Evolutionary conservation across 2,329 filamentous ascomycete genomes (phyloP).

Genomic region (Ustilaginoidea virens): DNA sequence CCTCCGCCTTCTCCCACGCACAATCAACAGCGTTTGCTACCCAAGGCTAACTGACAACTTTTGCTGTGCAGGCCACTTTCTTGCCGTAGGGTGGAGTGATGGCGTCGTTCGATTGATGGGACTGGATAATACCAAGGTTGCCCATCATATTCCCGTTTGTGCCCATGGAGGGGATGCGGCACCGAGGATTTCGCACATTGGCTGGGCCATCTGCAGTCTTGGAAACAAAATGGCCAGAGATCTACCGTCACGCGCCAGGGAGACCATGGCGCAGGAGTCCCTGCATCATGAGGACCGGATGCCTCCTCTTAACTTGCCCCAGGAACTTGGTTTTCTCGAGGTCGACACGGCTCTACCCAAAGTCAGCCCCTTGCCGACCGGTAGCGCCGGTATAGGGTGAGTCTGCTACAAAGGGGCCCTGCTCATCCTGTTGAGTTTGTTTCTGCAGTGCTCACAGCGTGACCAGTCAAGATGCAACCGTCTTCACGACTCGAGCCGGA

Average conservation of each 20-base stretch:
- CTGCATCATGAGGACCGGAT: conserved; percentile 5
- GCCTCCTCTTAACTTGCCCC: conserved; percentile 42
- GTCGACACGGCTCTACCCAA: conserved; percentile 63
- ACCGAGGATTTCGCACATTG: conserved; percentile 33
- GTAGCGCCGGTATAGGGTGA: conserved; percentile 47
- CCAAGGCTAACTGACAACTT: neutral
- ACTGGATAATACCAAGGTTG: conserved; percentile 65
- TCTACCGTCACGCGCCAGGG: conserved; percentile 5
- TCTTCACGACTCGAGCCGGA: conserved; percentile 55
- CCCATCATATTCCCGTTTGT: conserved; percentile 51
- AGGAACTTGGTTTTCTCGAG: conserved; percentile 59
- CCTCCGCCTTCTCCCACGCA: neutral
- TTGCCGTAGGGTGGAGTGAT: conserved; percentile 76
- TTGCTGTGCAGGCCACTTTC: conserved; percentile 45
- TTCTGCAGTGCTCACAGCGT: neutral
- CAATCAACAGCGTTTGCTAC: too few relatives aligned
- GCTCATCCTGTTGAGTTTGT: neutral
- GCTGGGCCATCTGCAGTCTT: conserved; percentile 33
- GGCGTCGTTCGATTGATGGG: conserved; percentile 63
- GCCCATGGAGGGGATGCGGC: conserved; percentile 29
- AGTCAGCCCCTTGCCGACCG: conserved; percentile 50
- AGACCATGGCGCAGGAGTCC: conserved; percentile 6
- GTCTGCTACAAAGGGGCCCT: conserved; percentile 15
- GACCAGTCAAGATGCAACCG: conserved; percentile 33
- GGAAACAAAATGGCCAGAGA: conserved; percentile 13